These are phyloP conservation scores for Martensiomyces pterosporus DNA, from an alignment of 192 early-diverging fungal genomes.

Conservation along the genomic window DNA sequence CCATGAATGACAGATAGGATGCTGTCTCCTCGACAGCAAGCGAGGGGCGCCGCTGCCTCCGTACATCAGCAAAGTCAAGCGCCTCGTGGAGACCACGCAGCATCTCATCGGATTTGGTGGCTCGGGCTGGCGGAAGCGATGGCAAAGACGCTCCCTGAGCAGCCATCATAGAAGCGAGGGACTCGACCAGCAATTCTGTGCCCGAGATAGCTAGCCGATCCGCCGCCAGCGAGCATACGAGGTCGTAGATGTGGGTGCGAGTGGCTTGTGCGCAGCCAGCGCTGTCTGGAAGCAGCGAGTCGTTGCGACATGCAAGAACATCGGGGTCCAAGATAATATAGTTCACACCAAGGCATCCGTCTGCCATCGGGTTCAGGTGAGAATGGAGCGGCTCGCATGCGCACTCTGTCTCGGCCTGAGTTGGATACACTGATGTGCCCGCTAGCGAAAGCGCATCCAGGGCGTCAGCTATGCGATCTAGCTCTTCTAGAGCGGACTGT, in stretches of 20 bases:
- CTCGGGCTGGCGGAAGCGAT: too few species aligned
- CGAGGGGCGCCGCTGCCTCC: background rate
- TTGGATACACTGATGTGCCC: background rate
- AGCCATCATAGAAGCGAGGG: too few species aligned
- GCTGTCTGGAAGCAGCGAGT: conserved; percentile 17
- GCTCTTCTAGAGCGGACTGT: conserved; percentile 3
- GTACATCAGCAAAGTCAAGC: conserved; percentile 6
- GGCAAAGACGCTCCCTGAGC: too few species aligned
- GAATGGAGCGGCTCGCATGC: conserved; percentile 28
- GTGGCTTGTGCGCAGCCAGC: conserved; percentile 4
- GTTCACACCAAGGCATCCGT: conserved; percentile 35
- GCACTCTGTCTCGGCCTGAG: conserved; percentile 15
- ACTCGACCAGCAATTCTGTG: too few species aligned
- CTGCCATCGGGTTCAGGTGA: conserved; percentile 16
- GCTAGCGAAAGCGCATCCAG: conserved; percentile 34
- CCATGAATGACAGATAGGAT: conserved; percentile 30
- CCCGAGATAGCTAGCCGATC: background rate
- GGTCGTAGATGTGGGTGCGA: conserved; percentile 1
- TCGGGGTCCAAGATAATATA: conserved; percentile 31
- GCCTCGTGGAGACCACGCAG: background rate
- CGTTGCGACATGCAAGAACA: conserved; percentile 16
- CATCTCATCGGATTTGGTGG: background rate
- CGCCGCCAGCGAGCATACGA: background rate
- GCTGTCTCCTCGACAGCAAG: conserved; percentile 10
- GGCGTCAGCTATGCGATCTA: conserved; percentile 5